Evolutionary conservation across 2,329 filamentous ascomycete genomes (phyloP).

Genomic region (Byssothecium circinans): DNA sequence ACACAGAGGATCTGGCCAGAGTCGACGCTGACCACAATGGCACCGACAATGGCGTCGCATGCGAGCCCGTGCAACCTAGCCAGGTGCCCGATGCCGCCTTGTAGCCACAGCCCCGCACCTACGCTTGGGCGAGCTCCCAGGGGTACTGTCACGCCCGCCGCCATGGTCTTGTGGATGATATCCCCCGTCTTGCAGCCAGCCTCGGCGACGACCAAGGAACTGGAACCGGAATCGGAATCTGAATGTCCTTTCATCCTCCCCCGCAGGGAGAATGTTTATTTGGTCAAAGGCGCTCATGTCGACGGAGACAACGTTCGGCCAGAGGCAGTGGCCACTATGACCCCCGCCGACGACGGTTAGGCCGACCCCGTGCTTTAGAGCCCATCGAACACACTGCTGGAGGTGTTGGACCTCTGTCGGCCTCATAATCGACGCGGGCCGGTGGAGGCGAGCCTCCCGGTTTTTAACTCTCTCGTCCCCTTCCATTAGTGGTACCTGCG

Average conservation of each 20-base stretch:
- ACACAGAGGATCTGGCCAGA: conserved; percentile 54
- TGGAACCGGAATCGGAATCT: conserved; percentile 18
- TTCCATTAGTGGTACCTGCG: conserved; percentile 44
- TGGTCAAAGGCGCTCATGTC: conserved; percentile 62
- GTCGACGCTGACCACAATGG: conserved; percentile 57
- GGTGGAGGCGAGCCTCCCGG: conserved; percentile 50
- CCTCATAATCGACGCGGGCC: conserved; percentile 49
- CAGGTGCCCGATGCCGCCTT: conserved; percentile 67
- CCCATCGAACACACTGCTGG: conserved; percentile 61
- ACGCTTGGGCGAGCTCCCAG: conserved; percentile 65
- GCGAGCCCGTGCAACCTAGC: conserved; percentile 58
- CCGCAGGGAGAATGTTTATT: conserved; percentile 47
- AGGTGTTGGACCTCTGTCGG: conserved; percentile 55
- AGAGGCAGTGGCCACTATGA: conserved; percentile 62
- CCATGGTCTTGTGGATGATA: conserved; percentile 54
- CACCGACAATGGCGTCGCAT: conserved; percentile 64
- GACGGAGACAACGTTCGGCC: conserved; percentile 56
- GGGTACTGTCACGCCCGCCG: conserved; percentile 57
- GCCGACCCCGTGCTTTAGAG: conserved; percentile 48
- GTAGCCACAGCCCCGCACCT: conserved; percentile 64
- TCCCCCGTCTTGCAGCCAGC: conserved; percentile 61
- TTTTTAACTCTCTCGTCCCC: conserved; percentile 52
- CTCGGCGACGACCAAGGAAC: conserved; percentile 52
- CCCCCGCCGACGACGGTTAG: conserved; percentile 60
- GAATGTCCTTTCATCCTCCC: conserved; percentile 17